Evolutionary conservation across 2,329 filamentous ascomycete genomes (phyloP).

Genomic region (Acrodontium crateriforme): DNA sequence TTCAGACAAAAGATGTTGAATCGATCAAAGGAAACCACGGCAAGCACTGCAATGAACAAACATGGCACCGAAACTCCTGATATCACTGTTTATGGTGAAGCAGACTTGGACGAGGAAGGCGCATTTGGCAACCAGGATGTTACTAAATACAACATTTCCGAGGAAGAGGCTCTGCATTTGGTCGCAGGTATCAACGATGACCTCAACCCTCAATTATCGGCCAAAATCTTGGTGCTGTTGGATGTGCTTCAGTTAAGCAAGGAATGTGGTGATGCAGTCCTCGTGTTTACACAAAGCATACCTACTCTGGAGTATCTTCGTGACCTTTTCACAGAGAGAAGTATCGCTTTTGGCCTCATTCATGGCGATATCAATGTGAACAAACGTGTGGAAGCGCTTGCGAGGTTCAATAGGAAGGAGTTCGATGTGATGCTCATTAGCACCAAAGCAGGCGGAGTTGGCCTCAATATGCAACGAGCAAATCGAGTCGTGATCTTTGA

Average conservation of each 20-base stretch:
- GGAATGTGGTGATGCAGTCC: constrained; percentile 52
- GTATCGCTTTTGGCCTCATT: constrained; percentile 41
- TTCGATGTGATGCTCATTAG: constrained; percentile 61
- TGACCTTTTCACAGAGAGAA: constrained; percentile 36
- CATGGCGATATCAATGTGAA: constrained; percentile 49
- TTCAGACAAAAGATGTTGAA: constrained; percentile 37
- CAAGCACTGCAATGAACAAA: constrained; percentile 2
- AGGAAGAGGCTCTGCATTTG: constrained; percentile 23
- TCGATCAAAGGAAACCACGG: constrained; percentile 14
- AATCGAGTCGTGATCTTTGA: constrained; percentile 83
- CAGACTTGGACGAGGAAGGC: constrained; percentile 4
- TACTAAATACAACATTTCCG: constrained; percentile 22
- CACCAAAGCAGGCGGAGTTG: constrained; percentile 66
- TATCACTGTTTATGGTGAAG: not conserved
- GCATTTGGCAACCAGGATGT: constrained; percentile 19
- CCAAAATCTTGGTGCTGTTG: constrained; percentile 54
- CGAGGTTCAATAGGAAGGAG: constrained; percentile 43
- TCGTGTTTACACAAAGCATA: constrained; percentile 68
- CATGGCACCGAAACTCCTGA: not conserved
- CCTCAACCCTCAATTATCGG: constrained; percentile 42
- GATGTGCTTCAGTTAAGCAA: constrained; percentile 55
- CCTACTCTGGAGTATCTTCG: constrained; percentile 57
- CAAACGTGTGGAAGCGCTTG: constrained; percentile 48
- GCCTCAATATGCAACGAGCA: constrained; percentile 70
- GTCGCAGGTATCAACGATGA: constrained; percentile 22